These are phyloP conservation scores for Phytopythium cucurbitacearum DNA, from an alignment of 352 stramenopile species.

Conservation along the genomic window DNA sequence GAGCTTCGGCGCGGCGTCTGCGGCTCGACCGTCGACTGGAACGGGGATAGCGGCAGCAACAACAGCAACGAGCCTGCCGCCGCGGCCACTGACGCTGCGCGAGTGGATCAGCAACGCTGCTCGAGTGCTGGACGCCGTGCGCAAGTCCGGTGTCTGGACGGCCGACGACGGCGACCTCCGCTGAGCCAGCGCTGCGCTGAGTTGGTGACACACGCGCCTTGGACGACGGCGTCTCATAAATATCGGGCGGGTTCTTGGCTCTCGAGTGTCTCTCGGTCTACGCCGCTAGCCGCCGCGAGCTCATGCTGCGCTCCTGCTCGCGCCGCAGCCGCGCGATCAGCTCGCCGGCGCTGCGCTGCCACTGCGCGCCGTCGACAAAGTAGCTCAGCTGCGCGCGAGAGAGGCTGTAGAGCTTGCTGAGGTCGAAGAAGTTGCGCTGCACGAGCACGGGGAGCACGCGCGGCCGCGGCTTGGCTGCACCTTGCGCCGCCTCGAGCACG, in stretches of 20 bases:
- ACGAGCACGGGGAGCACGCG: constrained; percentile 55
- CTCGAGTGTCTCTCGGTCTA: no score
- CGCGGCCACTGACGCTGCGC: constrained; percentile 46
- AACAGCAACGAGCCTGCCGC: constrained; percentile 1
- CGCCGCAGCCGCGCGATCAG: constrained; percentile 40
- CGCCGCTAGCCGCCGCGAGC: no score
- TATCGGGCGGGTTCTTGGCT: no score
- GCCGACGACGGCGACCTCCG: constrained; percentile 29
- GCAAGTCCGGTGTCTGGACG: constrained; percentile 57
- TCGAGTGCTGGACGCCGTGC: constrained; percentile 63
- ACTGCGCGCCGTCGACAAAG: constrained; percentile 41
- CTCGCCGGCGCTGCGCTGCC: constrained; percentile 29
- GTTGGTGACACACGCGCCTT: no score
- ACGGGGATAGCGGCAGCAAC: constrained; percentile 6
- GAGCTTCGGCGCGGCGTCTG: constrained; percentile 15
- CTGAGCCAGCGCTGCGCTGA: neutral
- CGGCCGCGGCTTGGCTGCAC: constrained; percentile 12
- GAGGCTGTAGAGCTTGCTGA: constrained; percentile 75
- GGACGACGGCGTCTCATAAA: no score
- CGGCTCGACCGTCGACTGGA: neutral
- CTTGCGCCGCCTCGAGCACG: constrained; percentile 31
- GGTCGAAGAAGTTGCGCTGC: constrained; percentile 53
- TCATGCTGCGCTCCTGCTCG: constrained; percentile 13
- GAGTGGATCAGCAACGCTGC: constrained; percentile 74
- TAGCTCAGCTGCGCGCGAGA: constrained; percentile 64